A percentile compares a stretch with the other conserved stretches of the same genome.
These are phyloP conservation scores for Lodderomyces metapsilosis DNA, from an alignment of 1,139 yeast genomes.

Conservation along the genomic window DNA sequence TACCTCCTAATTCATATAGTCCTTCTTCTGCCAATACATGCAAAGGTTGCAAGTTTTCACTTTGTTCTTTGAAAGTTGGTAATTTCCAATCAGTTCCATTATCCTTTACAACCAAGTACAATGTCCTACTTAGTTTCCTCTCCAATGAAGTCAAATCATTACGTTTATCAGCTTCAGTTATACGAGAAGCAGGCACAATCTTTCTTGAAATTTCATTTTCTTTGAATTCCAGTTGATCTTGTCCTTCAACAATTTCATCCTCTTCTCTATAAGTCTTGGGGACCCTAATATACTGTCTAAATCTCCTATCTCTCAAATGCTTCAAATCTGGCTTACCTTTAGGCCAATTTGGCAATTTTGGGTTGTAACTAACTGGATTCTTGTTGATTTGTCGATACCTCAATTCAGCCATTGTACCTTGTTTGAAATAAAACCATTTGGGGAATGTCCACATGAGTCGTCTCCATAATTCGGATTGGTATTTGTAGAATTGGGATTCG, in stretches of 20 bases:
- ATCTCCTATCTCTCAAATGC: slow-evolving; percentile 85
- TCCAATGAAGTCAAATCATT: slow-evolving; percentile 70
- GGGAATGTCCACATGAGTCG: slow-evolving; percentile 98
- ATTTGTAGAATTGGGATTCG: slow-evolving; percentile 73
- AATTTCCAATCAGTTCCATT: slow-evolving; percentile 68
- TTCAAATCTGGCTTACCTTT: slow-evolving; percentile 83
- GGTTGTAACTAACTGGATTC: slow-evolving; percentile 69
- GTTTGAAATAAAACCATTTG: slow-evolving; percentile 85
- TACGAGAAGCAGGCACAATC: slow-evolving; percentile 67
- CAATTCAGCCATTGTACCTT: slow-evolving; percentile 87
- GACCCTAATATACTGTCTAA: slow-evolving; percentile 69
- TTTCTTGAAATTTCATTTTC: slow-evolving; percentile 58
- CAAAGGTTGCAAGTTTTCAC: slow-evolving; percentile 42
- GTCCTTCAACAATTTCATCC: slow-evolving; percentile 31
- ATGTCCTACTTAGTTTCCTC: slow-evolving; percentile 74
- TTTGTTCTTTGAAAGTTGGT: slow-evolving; percentile 58
- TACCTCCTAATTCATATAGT: slow-evolving; percentile 70
- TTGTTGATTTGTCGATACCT: slow-evolving; percentile 72
- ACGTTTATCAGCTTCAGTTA: slow-evolving; percentile 69
- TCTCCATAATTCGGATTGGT: slow-evolving; percentile 83
- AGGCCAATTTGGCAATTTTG: slow-evolving; percentile 69
- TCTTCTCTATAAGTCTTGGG: slow-evolving; percentile 58
- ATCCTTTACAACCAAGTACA: slow-evolving; percentile 65
- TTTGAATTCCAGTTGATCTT: slow-evolving; percentile 6
- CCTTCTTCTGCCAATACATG: slow-evolving; percentile 79